Evolutionary conservation across 441 rosid species (phyloP), one percentile per base, ranked within the genome.

Genomic region (Syzygium malaccense): DNA sequence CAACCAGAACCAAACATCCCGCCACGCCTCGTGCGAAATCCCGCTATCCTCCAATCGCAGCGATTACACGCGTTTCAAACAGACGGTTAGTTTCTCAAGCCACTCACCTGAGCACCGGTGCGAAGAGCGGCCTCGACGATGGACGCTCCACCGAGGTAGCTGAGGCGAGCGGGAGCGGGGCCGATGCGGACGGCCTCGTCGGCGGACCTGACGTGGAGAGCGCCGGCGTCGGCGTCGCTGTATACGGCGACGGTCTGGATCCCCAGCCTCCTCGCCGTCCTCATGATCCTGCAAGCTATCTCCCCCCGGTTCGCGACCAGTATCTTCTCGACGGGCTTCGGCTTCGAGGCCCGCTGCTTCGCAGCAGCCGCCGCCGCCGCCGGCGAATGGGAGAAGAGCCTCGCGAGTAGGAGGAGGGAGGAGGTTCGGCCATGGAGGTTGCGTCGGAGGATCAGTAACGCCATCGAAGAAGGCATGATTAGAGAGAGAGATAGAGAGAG

Each of bases 291-390:
- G 92, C 98, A 96, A 87, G 99, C 99, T 53, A 98, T 96, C 89
- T 97, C 98, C 55, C 99, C 99, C 91, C 99, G 92, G 92, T 98
- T 98, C 53, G 98, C 99, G 64, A 98, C 95, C 87, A 98, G 86
- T 86, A 98, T 90, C 91, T 96, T 98, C 91, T 98, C 98, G 55
- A 98, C 93, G 55, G 90, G 92, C 51, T 33, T 37, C 83, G 51
- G 25, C 51, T 37, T 45, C 51, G 3, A 71, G n/a, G 51, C 6
- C 26, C n/a, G 83, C 14, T 7, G n/a, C 83, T 12, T 23, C 28
- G 17, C 17, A 11, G n/a, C 23, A 18, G 41, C 80, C 20, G 85
- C 71, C 85, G 49, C 11, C 28, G 0, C 57, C 45, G 88, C 88
- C 19, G 86, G 53, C 7, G 92, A 89, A 13, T 79, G 88, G 41